Conservation (phyloP, 331 rosid genomes). For the Malus hybrid region DNA sequence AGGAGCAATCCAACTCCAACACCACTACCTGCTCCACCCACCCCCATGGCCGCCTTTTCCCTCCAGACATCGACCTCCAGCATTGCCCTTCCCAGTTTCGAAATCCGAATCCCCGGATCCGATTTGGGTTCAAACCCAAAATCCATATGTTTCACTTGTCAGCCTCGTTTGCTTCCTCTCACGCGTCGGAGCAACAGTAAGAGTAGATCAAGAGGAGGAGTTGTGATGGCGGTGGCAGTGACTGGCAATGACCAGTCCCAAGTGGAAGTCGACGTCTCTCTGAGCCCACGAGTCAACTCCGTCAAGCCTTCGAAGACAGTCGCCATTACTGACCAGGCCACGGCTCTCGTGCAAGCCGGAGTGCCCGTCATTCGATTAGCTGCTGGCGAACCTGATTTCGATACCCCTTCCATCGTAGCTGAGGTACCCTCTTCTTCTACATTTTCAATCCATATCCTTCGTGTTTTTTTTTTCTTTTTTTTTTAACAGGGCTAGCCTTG, state of each 20-base stretch:
- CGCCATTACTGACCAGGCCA: slow-evolving; percentile 61
- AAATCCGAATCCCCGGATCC: slow-evolving; percentile 10
- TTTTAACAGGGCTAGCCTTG: no score
- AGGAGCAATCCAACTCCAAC: not conserved
- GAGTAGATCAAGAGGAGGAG: not conserved
- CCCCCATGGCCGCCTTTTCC: slow-evolving; percentile 22
- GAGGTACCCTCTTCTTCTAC: slow-evolving; percentile 36
- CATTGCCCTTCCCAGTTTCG: slow-evolving; percentile 1
- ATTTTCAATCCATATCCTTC: no score
- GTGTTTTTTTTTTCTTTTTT: no score
- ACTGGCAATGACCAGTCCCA: slow-evolving; percentile 8
- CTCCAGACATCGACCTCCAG: slow-evolving; percentile 7
- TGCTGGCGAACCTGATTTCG: not conserved
- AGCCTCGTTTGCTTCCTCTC: slow-evolving; percentile 10
- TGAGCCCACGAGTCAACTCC: slow-evolving; percentile 73
- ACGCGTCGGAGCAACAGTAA: not conserved
- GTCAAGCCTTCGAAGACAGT: slow-evolving; percentile 74
- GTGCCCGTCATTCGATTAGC: slow-evolving; percentile 50
- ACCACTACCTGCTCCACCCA: not conserved
- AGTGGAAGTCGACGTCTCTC: slow-evolving; percentile 35
- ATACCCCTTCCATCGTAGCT: slow-evolving; percentile 46
- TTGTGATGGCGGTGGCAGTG: slow-evolving; percentile 9
- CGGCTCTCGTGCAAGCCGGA: slow-evolving; percentile 72
- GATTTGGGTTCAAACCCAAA: slow-evolving; percentile 10
- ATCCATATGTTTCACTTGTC: slow-evolving; percentile 27